Percentiles rank a stretch among this genome's conserved stretches.
Conservation (phyloP, 306 rosid genomes). For the Arachis hypogaea region DNA sequence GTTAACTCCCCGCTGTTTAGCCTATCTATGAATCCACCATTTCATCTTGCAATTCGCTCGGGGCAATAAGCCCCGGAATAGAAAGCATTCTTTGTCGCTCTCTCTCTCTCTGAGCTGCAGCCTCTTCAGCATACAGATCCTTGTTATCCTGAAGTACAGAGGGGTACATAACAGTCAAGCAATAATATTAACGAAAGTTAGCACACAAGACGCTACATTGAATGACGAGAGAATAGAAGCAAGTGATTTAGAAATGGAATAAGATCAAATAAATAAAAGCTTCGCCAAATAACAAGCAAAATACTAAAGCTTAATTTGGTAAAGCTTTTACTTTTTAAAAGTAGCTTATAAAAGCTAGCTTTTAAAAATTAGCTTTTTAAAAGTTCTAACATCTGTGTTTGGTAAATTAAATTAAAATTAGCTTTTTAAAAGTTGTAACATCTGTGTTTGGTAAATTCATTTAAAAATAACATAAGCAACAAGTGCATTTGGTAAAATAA, state of each 20-base stretch:
- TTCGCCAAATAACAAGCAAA: too few species aligned
- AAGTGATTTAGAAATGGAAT: background rate
- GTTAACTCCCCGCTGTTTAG: conserved; percentile 42
- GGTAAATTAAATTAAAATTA: too few species aligned
- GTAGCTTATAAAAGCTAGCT: too few species aligned
- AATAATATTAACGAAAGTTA: background rate
- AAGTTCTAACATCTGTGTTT: too few species aligned
- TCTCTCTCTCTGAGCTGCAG: conserved; percentile 93
- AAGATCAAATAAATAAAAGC: background rate
- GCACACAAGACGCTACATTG: background rate
- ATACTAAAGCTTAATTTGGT: too few species aligned
- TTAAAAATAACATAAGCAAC: too few species aligned
- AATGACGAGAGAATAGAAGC: background rate
- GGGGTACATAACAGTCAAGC: background rate
- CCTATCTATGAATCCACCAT: conserved; percentile 82
- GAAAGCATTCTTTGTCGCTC: conserved; percentile 96
- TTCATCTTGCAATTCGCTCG: conserved; percentile 95
- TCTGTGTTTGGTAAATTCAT: too few species aligned
- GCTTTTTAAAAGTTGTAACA: too few species aligned
- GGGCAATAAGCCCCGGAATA: conserved; percentile 97
- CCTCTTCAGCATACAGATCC: conserved; percentile 96
- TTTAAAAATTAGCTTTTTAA: too few species aligned
- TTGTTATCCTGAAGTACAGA: conserved; percentile 78
- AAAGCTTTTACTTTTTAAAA: too few species aligned
- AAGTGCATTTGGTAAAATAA: too few species aligned